A percentile compares a stretch with the other conserved stretches of the same genome.
Conservation (phyloP, 208 protist species). For the Leishmania turanica region DNA sequence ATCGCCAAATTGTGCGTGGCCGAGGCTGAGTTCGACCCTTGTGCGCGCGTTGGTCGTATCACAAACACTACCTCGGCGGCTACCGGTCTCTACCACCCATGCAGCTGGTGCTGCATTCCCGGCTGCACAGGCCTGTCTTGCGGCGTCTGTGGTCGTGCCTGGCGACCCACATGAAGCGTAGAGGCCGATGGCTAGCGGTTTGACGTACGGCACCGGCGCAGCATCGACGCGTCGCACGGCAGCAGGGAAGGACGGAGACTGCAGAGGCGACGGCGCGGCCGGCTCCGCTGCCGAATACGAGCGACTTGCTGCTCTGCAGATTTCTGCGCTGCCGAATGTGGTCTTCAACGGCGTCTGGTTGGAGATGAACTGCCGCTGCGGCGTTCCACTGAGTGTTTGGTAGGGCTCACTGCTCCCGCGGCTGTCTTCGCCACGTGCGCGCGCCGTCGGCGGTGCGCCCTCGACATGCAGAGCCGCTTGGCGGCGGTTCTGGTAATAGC, state of each 20-base stretch:
- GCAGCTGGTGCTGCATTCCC: not conserved
- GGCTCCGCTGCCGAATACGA: conserved; percentile 8
- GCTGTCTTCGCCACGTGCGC: conserved; percentile 13
- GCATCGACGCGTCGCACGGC: conserved; percentile 8
- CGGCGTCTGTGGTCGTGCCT: not conserved
- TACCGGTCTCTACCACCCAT: not conserved
- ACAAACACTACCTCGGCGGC: not conserved
- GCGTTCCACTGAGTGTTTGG: not conserved
- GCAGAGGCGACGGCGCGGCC: conserved; percentile 6
- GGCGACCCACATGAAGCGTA: not conserved
- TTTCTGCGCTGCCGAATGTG: not conserved
- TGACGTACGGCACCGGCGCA: not conserved
- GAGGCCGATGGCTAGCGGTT: not conserved
- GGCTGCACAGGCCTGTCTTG: not conserved
- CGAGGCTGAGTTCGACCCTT: not conserved
- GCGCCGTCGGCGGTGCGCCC: conserved; percentile 23
- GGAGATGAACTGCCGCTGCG: not conserved
- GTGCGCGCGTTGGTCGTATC: not conserved
- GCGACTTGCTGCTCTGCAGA: not conserved
- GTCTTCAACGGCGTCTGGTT: not conserved
- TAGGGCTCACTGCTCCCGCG: not conserved
- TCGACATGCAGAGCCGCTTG: not conserved
- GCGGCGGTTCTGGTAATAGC: conserved; percentile 33
- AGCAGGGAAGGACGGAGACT: not conserved
- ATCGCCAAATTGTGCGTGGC: conserved; percentile 19